Base-by-base conservation (phyloP, 495 filamentous ascomycete species). In the Cercophora scortea region DNA sequence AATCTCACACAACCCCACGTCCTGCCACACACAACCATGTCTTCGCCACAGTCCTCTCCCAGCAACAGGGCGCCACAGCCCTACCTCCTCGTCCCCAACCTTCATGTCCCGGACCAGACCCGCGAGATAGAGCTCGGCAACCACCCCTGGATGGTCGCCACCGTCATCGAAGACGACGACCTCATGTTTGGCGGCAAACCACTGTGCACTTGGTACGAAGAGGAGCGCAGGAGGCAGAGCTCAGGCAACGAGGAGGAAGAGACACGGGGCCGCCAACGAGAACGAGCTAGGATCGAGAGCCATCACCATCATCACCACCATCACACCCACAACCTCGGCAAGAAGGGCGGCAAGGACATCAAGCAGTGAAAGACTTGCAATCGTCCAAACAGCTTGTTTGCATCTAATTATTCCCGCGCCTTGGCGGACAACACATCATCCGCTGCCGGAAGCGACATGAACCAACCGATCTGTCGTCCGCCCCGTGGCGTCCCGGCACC, bases 171-270 rank as follows among this genome's bases (percentile, higher is more conserved):
- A 32, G 78, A 81, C 56, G 72, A 75, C 25, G 78, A 81, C 55
- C 61, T 81, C 32, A 81, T 70, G 68, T 81, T 79, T 49, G 75
- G 76, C 40, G 78, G 78, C 42, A 79, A 81, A 65, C 71, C 76
- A 19, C 49, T 81, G 39, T 77, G 76, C 61, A 59, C 73, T 9
- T 77, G 76, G 68, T 78, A 79, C 56, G 78, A 81, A 60, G 77
- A 79, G 59, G 77, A 79, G 44, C 60, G 72, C 10, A 66, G 65
- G 42, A 57, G 66, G 46, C 47, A 69, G 17, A 67, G 65, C 59
- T 33, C 35, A 25, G 59, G 44, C 54, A 58, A 67, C 13, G 67
- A 65, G 5, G 71, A 75, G 47, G 69, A 75, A 53, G 71, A 77
- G 57, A 61, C 56, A 16, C 60, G 73, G 19, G 73, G 73, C 7